Base-by-base conservation (phyloP, 2,329 filamentous ascomycete genomes). In the Diplodia seriata region DNA sequence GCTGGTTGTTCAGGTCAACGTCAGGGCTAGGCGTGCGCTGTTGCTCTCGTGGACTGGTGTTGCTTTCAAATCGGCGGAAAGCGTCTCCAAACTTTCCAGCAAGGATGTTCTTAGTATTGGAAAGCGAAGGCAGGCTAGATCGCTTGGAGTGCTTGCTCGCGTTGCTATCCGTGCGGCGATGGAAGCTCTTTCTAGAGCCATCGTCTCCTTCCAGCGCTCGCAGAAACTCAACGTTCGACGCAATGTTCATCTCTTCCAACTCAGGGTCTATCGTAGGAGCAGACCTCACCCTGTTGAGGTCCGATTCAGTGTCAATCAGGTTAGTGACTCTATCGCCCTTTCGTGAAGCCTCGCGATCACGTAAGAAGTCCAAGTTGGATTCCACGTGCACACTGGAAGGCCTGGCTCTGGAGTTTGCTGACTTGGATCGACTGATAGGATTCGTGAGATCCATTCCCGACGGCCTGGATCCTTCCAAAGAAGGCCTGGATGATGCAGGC, bases 11-110 rank as follows among this genome's bases (percentile, higher is more conserved):
- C 59, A 47, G 75, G 73, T 23, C 75, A 74, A 57, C 74, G 56
- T 12, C 75, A 71, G 26, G 74, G 72, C 50, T 76, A 29, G 72
- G 75, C 33, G 73, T 71, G 26, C 77, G 75, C 38, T 70, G 69
- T 70, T 68, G 20, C 69, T 73, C 66, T 71, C 73, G 15, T 83
- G 86, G 29, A 20, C 18, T 50, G n/a, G 50, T 43, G n/a, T 59
- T 51, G 50, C n/a, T 53, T 77, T 99, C 95, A 72, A 98, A 98
- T 6, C 91, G 87, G 75, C 94, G 93, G 81, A 98, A 97, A 3
- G 94, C 94, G 74, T 97, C 94, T 0, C 94, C 93, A 77, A 98
- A 97, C 72, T 91, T 93, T 29, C 93, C 92, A 5, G 89, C 90
- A n/a, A 97, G 83, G 47, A 97, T 88, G 68, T 88, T 92, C 78